Conservation (phyloP, 2,329 filamentous ascomycete species). For the Rutstroemia sydowiana region DNA sequence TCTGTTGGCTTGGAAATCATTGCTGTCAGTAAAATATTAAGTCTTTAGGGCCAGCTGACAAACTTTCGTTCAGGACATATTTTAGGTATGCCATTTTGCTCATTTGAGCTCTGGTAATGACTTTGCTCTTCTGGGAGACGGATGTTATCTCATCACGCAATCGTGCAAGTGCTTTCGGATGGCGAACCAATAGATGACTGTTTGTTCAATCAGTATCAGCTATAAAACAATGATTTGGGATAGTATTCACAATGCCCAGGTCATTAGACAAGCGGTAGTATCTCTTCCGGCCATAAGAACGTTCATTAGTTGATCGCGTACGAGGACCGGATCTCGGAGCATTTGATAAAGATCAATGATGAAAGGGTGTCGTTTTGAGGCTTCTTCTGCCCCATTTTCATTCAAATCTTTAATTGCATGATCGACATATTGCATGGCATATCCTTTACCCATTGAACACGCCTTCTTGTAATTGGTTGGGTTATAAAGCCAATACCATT, state of each 20-base stretch:
- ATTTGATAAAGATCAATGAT: neutral
- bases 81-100: conserved; percentile 7
- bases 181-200: conserved; percentile 9
- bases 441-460: neutral
- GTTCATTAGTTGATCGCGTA: conserved; percentile 30
- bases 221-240: neutral
- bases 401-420: neutral
- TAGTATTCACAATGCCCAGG: conserved; percentile 30
- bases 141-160: conserved; percentile 2
- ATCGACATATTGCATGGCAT: neutral
- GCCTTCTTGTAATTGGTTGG: neutral
- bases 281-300: conserved; percentile 36
- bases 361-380: too few relatives aligned
- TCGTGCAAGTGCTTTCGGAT: conserved; percentile 10
- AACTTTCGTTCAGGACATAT: conserved; percentile 6
- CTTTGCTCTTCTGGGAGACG: neutral
- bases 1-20: neutral
- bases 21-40: neutral
- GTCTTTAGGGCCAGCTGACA: neutral
- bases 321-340: conserved; percentile 31
- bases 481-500: neutral
- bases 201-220: neutral
- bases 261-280: conserved; percentile 35
- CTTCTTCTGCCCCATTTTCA: neutral
- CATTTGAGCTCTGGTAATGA: neutral